Evolutionary conservation across 495 filamentous ascomycete genomes (phyloP), one percentile per base, ranked within the genome.

Genomic region (Aspergillus coremiiformis): DNA sequence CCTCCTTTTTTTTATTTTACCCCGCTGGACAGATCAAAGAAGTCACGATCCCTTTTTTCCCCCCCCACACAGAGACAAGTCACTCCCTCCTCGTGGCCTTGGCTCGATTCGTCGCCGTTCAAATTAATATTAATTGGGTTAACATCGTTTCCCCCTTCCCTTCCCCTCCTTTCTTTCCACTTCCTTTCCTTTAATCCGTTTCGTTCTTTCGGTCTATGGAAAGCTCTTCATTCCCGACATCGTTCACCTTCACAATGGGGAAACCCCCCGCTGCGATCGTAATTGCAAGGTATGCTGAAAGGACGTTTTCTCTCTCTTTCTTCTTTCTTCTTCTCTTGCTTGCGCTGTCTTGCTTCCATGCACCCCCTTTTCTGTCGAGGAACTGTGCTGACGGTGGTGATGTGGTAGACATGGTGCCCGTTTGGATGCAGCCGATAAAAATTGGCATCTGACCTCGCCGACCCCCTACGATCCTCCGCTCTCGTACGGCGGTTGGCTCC

Each of bases 381-480:
- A 42, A 14, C 5, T 20, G 24, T 42, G 2, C 17, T 41, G 37
- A 41, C 37, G 3, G 17, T 20, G 7, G 37, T 1, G 1, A 21
- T 41, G 5, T 21, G n/a, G 0, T 56, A 95, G 90, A 66, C 93
- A 99, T 66, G 93, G 93, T 55, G 84, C 89, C 37, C 84, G 93
- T 32, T 83, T 99, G 27, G 93, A 99, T 66, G 87, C 88, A 39
- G 89, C 90, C 53, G 90, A 97, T 72, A 87, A 88, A 62, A 78
- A 89, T 67, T 99, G 93, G 93, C 90, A 96, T 69, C 76, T 96
- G 11, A 84, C 87, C n/a, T 95, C 94, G 4, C 85, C 90, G 3
- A 92, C 87, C 3, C 94, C 93, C 5, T 97, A 97, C 73, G 92
- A 99, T 54, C 87, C 93, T 39, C 93, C 94, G 37, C 78, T 99